Evolutionary conservation across 371 early-diverging fungal genomes (phyloP).

Genomic region (Mucor velutinosus): DNA sequence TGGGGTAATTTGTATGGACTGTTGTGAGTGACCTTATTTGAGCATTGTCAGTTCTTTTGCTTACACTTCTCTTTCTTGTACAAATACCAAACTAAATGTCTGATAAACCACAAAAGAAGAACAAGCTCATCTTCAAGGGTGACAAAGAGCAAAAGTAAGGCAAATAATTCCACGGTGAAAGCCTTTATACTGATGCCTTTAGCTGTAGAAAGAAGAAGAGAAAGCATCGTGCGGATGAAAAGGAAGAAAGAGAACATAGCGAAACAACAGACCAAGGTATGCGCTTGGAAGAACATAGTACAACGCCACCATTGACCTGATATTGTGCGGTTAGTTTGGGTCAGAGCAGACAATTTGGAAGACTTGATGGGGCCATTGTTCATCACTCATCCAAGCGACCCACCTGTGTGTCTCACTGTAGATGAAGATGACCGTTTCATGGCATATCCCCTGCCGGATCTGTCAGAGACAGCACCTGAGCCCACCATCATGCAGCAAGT

Average conservation of each 20-base stretch:
- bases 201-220: conserved; percentile 61
- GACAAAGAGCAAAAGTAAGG: conserved; percentile 54
- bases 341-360: conserved; percentile 58
- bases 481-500: conserved; percentile 74
- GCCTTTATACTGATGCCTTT: not conserved
- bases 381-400: conserved; percentile 67
- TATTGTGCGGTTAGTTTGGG: conserved; percentile 57
- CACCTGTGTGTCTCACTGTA: conserved; percentile 60
- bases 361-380: conserved; percentile 77
- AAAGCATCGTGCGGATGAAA: conserved; percentile 46
- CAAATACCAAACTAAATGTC: conserved; percentile 15
- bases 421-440: conserved; percentile 57
- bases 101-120: conserved; percentile 35
- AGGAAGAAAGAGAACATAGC: conserved; percentile 31
- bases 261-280: conserved; percentile 45
- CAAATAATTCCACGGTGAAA: not conserved
- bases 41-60: not conserved
- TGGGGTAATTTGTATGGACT: not conserved
- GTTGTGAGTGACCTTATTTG: not conserved
- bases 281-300: not conserved
- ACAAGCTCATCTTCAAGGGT: conserved; percentile 62
- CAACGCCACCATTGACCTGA: not conserved
- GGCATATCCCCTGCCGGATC: conserved; percentile 50
- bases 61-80: not conserved
- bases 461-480: conserved; percentile 40